Conservation (phyloP, 805 yeast species). For the Jamesozyma rosinii region DNA sequence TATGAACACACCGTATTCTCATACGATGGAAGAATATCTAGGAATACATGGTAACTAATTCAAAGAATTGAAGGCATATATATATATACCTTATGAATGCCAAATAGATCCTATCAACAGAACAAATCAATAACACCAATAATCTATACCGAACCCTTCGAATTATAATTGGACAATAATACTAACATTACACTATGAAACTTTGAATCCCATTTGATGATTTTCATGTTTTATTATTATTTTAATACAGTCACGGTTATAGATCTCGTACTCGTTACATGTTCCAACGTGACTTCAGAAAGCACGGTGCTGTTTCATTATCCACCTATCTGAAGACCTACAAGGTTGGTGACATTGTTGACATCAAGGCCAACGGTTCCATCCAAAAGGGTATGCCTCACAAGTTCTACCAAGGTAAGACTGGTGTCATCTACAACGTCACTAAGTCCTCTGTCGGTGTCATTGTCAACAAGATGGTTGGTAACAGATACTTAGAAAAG, state of each 20-base stretch:
- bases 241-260: slow-evolving; percentile 76
- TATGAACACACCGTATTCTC: too few species aligned
- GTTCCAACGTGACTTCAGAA: slow-evolving; percentile 98
- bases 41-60: too few species aligned
- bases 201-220: background rate
- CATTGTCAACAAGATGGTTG: slow-evolving; percentile 95
- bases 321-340: slow-evolving; percentile 95
- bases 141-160: too few species aligned
- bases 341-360: slow-evolving; percentile 99
- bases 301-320: slow-evolving; percentile 86
- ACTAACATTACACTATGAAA: background rate
- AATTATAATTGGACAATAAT: too few species aligned
- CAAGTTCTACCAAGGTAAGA: slow-evolving; percentile 99
- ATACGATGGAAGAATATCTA: too few species aligned
- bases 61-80: too few species aligned
- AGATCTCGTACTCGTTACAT: slow-evolving; percentile 99
- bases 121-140: too few species aligned
- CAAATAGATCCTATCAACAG: too few species aligned
- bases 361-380: slow-evolving; percentile 98
- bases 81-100: too few species aligned
- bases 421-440: slow-evolving; percentile 98
- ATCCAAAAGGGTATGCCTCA: slow-evolving; percentile 99
- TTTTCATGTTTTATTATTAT: background rate
- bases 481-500: slow-evolving; percentile 98
- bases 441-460: slow-evolving; percentile 98